Base-by-base conservation (phyloP, 805 yeast genomes). In the Phaffomyces opuntiae region DNA sequence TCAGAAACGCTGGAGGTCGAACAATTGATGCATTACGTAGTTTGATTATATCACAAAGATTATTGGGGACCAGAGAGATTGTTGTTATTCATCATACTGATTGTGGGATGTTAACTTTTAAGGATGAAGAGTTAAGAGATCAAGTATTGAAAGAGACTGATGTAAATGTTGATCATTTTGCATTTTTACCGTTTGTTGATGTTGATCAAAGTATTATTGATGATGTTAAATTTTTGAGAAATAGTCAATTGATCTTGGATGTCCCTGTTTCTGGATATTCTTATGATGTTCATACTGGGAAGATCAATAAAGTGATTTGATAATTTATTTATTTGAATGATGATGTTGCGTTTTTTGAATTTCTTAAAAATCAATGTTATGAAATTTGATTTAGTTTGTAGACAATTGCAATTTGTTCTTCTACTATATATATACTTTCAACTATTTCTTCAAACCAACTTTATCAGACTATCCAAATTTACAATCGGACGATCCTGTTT, bases 1-100 rank as follows among this genome's bases (percentile, higher is more conserved):
- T 69, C 33, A 58, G 73, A 50, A 69, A 69, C 49, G 74, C 74
- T 13, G 74, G 74, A 13, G 74, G 74, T 3, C 54, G 73, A 50
- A 65, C 72, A 1, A 47, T 61, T 26, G 73, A 69, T 47, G 71
- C 70, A 4, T 54, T 69, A 32, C 49, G 74, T 17, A 60, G 67
- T 48, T 50, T 69, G 21, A 64, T 69, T 17, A 69, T 69, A 42
- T 68, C 72, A 11, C 73, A 69, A 51, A 54, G 65, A 46, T 50
- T 69, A 26, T 56, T 69, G 42, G 70, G 70, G 3, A 69, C 74
- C 3, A 54, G 60, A 43, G 74, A 69, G 45, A 64, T 68, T 25
- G 64, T 69, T 17, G 59, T 69, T 41, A 44, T 66, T 42, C 73
- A 67, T 51, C 72, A 68, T 45, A 68, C 73, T 12, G 73, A 69